A percentile compares a stretch with the other conserved stretches of the same genome.
phyloP scores from a whole-genome alignment of 306 rosid species.

The Quercus aquifolioides region DNA sequence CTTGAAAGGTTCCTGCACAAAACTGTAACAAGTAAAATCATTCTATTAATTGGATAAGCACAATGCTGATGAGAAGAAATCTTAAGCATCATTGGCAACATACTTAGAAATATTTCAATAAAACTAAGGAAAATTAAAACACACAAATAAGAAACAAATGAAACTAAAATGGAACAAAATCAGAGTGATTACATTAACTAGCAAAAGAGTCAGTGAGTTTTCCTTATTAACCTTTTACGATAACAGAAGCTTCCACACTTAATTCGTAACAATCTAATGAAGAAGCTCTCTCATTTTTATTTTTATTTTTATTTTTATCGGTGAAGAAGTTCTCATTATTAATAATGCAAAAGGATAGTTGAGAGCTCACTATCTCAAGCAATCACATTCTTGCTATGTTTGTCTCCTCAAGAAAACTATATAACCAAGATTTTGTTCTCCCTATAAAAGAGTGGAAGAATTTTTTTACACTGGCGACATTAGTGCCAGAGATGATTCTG shows the following conservation, averaged over 20 bases:
- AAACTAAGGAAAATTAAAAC: neutral
- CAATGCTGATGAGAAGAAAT: conserved; percentile 2
- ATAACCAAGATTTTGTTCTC: neutral
- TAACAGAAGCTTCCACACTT: neutral
- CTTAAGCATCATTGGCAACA: conserved; percentile 1
- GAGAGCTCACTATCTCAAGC: neutral
- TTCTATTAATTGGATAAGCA: conserved; percentile 37
- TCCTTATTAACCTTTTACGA: neutral
- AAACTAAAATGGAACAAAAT: neutral
- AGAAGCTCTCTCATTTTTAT: neutral
- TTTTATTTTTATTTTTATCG: no score
- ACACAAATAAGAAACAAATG: neutral
- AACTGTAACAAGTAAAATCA: conserved; percentile 75
- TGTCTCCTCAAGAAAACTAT: neutral
- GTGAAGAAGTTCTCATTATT: no score
- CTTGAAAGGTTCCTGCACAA: conserved; percentile 97
- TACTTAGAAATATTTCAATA: neutral
- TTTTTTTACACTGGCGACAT: neutral
- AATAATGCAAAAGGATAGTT: neutral
- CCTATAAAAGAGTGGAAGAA: neutral
- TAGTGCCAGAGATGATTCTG: neutral
- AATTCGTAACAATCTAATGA: conserved; percentile 1
- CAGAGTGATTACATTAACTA: neutral
- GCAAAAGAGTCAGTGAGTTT: neutral
- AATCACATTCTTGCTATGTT: neutral